Percentiles rank a stretch among this genome's conserved stretches.
These are phyloP conservation scores for Agastache rugosa DNA, from an alignment of 257 asterid species.

Conservation along the genomic window DNA sequence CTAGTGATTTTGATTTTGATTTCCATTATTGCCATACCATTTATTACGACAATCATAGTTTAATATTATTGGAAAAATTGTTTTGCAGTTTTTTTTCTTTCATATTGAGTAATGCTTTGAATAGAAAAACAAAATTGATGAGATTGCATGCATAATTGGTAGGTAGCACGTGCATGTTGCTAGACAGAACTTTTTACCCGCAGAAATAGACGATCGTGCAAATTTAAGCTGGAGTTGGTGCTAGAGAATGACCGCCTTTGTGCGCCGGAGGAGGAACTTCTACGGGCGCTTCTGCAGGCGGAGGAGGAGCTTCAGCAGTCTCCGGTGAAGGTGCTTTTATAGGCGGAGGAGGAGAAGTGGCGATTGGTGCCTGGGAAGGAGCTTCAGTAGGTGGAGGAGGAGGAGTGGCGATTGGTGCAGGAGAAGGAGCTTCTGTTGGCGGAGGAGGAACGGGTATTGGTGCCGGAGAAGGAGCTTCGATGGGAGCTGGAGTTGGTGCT, in stretches of 20 bases:
- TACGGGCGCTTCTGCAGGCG: background rate
- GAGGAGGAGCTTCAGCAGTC: no score
- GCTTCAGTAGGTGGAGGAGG: background rate
- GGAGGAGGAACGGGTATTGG: no score
- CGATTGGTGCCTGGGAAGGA: background rate
- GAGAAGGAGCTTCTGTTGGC: background rate
- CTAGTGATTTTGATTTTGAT: background rate
- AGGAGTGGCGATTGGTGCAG: background rate
- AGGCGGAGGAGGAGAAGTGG: background rate
- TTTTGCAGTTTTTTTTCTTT: background rate
- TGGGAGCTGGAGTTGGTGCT: no score
- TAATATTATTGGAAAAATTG: background rate
- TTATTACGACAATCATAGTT: background rate
- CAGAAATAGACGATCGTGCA: background rate
- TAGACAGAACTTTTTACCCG: background rate
- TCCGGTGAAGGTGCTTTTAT: background rate
- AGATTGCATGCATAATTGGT: background rate
- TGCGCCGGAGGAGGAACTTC: background rate
- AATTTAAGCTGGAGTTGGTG: background rate
- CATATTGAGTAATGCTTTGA: background rate
- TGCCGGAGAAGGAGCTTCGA: background rate
- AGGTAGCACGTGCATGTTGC: background rate
- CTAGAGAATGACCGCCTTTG: background rate
- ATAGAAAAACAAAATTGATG: background rate
- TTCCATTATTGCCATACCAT: background rate